A percentile compares a stretch with the other conserved stretches of the same genome.
phyloP scores from a whole-genome alignment of 345 rosid genomes.

The Populus alba region DNA sequence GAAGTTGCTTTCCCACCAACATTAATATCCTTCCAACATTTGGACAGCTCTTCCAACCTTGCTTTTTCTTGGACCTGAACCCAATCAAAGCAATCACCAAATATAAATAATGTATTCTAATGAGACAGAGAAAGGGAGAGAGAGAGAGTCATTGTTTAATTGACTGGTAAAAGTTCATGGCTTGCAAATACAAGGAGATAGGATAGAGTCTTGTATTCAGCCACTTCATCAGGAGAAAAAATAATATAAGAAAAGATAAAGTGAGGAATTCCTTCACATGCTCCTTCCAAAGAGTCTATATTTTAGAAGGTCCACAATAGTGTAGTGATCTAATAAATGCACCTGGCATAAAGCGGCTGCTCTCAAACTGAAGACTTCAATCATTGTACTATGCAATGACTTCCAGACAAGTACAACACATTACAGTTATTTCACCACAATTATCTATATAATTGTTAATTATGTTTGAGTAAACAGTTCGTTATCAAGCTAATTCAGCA shows the following conservation, averaged over 20 bases:
- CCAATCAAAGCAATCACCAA: neutral
- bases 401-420: neutral
- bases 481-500: too few relatives aligned
- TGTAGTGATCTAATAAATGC: neutral
- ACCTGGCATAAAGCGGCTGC: neutral
- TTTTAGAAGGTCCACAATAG: neutral
- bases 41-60: neutral
- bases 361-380: neutral
- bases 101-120: neutral
- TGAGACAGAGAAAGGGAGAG: too few relatives aligned
- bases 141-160: neutral
- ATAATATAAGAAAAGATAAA: neutral
- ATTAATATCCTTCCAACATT: neutral
- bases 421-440: neutral
- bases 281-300: neutral
- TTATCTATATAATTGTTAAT: neutral
- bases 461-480: neutral
- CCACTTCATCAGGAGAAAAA: neutral
- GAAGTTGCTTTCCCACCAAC: neutral
- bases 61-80: neutral
- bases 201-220: neutral
- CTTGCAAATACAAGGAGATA: neutral
- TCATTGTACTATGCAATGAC: neutral
- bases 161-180: neutral
- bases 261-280: neutral